These are phyloP conservation scores for Lyophyllum semitale DNA, from an alignment of 768 basidiomycete genomes.

Conservation along the genomic window DNA sequence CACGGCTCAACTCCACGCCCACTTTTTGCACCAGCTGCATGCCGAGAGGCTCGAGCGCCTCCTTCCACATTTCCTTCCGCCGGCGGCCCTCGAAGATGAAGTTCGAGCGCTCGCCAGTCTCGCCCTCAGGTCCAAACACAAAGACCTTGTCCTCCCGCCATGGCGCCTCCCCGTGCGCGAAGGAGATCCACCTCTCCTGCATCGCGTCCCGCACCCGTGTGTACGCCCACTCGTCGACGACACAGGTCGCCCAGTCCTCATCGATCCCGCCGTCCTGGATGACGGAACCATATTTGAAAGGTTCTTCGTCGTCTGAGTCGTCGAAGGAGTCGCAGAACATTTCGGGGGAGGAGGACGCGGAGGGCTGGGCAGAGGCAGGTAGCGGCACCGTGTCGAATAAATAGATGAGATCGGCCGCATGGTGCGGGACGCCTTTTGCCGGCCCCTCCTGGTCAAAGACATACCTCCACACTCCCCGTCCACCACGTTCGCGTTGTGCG, in stretches of 20 bases:
- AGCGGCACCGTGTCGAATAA: conserved; percentile 76
- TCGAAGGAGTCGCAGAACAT: conserved; percentile 35
- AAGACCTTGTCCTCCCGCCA: conserved; percentile 73
- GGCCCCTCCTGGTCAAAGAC: conserved; percentile 84
- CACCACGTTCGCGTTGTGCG: conserved; percentile 51
- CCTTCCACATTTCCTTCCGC: conserved; percentile 60
- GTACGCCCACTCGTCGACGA: conserved; percentile 71
- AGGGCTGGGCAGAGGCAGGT: conserved; percentile 34
- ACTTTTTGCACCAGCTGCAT: conserved; percentile 69
- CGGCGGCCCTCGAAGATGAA: conserved; percentile 69
- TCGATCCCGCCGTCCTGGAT: conserved; percentile 18
- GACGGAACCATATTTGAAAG: conserved; percentile 26
- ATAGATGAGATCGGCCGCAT: conserved; percentile 74
- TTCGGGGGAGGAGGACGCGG: conserved; percentile 15
- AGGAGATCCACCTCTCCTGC: conserved; percentile 74
- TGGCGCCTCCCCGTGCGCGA: conserved; percentile 72
- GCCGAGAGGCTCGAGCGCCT: conserved; percentile 69
- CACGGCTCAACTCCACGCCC: conserved; percentile 72
- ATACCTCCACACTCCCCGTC: conserved; percentile 73
- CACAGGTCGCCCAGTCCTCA: conserved; percentile 54
- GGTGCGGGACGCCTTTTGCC: conserved; percentile 62
- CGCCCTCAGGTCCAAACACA: conserved; percentile 83
- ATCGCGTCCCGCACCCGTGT: conserved; percentile 67
- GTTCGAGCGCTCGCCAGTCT: conserved; percentile 70
- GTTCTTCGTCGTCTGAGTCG: conserved; percentile 37